Base-by-base conservation (phyloP, 225 moss, liverwort and hornwort species). In the Asterella californica region DNA sequence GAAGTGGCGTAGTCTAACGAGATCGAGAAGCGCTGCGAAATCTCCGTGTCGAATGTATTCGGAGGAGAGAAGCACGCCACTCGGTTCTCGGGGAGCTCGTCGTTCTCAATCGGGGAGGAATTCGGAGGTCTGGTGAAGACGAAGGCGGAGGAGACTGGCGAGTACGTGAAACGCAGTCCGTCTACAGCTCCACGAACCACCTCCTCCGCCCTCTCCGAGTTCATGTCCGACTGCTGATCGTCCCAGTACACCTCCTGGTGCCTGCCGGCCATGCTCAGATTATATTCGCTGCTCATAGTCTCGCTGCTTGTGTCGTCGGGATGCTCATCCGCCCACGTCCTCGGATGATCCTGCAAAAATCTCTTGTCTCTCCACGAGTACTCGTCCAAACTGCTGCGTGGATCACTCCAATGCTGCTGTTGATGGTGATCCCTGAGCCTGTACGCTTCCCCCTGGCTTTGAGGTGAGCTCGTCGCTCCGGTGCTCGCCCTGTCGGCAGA, bases 61-160 rank as follows among this genome's bases (percentile, higher is more conserved):
- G 59, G 25, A 4, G 69, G 72, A 42, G 81, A 79, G 72, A 24
- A 71, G 15, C 68, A 34, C 74, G 25, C 29, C 19, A 29, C 52
- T 2, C 45, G 60, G 29, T 49, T 24, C 14, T 52, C 78, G 9
- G 72, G 70, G 15, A 48, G 29, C 61, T 36, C 54, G 29, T 49
- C 72, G 5, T 80, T 57, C 9, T 50, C 79, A 0, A 34, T 76
- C 4, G 64, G 45, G 15, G 78, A 78, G 6, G 78, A 63, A 9
- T 82, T 77, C 18, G 50, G 74, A 17, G 84, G 77, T 10, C 87
- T 79, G 18, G 79, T 75, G 84, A 87, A 87, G 38, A 87, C 84
- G 38, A 87, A 87, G 9, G 87, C 87, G 8, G 87, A 87, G 2
- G 87, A 84, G n/a, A 87, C 87, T 14, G 87, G 87, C 0, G 87